Conservation (phyloP, 768 basidiomycete genomes). For the Pisolithus marmoratus region DNA sequence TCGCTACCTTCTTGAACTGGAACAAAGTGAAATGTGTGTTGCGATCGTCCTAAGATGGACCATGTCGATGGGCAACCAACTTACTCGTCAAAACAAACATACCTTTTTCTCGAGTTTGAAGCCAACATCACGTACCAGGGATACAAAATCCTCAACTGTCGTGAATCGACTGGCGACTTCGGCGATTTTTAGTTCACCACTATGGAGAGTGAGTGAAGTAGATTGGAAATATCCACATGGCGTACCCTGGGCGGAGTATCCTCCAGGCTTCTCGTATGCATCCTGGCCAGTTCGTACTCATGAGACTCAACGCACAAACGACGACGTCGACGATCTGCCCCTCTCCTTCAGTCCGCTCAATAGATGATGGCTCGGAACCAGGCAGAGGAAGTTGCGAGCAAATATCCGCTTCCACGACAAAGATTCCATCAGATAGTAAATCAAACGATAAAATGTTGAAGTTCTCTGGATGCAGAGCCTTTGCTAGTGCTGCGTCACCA, state of each 20-base stretch:
- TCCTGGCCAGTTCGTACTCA: conserved; percentile 95
- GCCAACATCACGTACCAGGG: conserved; percentile 60
- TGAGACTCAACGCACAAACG: conserved; percentile 91
- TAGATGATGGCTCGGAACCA: conserved; percentile 53
- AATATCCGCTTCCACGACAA: conserved; percentile 87
- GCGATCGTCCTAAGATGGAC: conserved; percentile 53
- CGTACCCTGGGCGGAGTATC: conserved; percentile 77
- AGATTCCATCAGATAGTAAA: conserved; percentile 66
- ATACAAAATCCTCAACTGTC: conserved; percentile 58
- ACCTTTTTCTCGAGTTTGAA: conserved; percentile 73
- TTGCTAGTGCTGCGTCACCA: conserved; percentile 88
- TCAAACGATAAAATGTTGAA: conserved; percentile 74
- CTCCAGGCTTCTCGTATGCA: conserved; percentile 89
- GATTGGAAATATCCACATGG: conserved; percentile 9
- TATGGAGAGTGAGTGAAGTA: conserved; percentile 21
- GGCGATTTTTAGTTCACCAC: conserved; percentile 81
- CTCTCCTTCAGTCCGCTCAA: conserved; percentile 40
- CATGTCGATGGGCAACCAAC: not conserved
- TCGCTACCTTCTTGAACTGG: conserved; percentile 63
- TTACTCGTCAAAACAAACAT: conserved; percentile 38
- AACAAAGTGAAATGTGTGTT: conserved; percentile 87
- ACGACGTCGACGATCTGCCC: conserved; percentile 86
- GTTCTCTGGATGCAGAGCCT: conserved; percentile 62
- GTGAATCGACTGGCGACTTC: conserved; percentile 86
- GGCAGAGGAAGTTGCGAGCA: conserved; percentile 78